Conservation (phyloP, 202 grass and related monocot genomes). For the Eragrostis tef region DNA sequence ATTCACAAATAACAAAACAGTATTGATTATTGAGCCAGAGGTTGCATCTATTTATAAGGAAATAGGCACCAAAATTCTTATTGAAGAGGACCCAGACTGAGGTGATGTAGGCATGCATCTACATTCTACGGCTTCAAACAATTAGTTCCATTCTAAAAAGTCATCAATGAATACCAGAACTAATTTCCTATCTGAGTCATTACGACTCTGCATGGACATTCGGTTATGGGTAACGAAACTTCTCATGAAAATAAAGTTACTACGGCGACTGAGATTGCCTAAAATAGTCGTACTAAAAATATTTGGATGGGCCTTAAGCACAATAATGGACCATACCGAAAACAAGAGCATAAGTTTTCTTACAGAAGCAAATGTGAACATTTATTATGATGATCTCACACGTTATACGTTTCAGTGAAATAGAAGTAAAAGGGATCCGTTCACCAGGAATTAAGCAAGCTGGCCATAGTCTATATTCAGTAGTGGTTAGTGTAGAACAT, state of each 20-base stretch:
- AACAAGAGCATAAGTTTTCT: not conserved
- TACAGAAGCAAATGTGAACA: not conserved
- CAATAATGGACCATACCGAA: not conserved
- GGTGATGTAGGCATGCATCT: too few species aligned
- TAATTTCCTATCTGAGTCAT: not conserved
- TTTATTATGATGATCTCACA: too few species aligned
- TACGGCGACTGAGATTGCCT: not conserved
- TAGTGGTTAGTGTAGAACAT: not conserved
- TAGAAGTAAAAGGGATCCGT: not conserved
- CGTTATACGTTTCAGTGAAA: constrained; percentile 18
- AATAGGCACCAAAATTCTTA: too few species aligned
- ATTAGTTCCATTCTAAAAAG: not conserved
- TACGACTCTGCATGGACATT: too few species aligned
- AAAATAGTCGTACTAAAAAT: not conserved
- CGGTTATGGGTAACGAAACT: too few species aligned
- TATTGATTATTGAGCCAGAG: too few species aligned
- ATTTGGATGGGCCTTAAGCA: not conserved
- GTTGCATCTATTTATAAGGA: too few species aligned
- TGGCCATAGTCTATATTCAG: not conserved
- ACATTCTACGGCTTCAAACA: too few species aligned
- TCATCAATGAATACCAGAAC: not conserved
- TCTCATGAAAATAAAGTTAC: not conserved
- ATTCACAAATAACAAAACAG: too few species aligned
- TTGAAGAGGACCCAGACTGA: too few species aligned
- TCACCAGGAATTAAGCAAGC: not conserved